A percentile compares a stretch with the other conserved stretches of the same genome.
Evolutionary conservation across 164 flowering plant species (phyloP).

Genomic region (Houttuynia cordata): DNA sequence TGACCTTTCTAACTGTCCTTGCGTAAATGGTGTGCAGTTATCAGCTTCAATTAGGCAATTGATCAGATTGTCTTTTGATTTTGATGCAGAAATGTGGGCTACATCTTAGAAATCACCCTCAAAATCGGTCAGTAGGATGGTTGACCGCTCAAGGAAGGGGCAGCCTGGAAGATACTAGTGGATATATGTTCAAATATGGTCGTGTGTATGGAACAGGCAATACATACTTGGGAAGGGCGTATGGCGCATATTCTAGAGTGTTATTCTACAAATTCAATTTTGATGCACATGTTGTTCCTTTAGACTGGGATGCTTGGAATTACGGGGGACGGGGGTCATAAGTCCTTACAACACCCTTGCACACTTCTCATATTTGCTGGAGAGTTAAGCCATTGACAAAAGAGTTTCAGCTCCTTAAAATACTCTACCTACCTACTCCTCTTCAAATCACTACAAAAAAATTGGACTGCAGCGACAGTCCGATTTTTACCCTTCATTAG

Average conservation of each 20-base stretch:
- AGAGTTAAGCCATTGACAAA: no score
- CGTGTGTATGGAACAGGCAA: conserved; percentile 17
- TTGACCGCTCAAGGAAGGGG: conserved; percentile 28
- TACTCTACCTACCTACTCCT: no score
- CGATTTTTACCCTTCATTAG: no score
- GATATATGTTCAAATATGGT: conserved; percentile 25
- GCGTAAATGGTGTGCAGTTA: no score
- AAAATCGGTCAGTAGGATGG: neutral
- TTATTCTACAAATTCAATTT: conserved; percentile 15
- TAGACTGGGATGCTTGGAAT: conserved; percentile 27
- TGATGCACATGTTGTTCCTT: conserved; percentile 13
- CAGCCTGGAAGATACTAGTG: conserved; percentile 8
- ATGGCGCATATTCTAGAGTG: conserved; percentile 19
- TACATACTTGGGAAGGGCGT: conserved; percentile 25
- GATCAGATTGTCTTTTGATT: neutral
- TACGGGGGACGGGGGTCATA: neutral
- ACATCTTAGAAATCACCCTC: neutral
- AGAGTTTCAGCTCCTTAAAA: no score
- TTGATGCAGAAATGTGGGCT: neutral
- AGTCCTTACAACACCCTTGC: neutral
- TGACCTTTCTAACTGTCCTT: no score
- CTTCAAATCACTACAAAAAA: no score
- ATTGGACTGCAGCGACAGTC: no score
- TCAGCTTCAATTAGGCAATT: neutral
- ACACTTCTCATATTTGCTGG: no score